Conservation (phyloP, 768 basidiomycete species). For the Gymnopilus dilepis region DNA sequence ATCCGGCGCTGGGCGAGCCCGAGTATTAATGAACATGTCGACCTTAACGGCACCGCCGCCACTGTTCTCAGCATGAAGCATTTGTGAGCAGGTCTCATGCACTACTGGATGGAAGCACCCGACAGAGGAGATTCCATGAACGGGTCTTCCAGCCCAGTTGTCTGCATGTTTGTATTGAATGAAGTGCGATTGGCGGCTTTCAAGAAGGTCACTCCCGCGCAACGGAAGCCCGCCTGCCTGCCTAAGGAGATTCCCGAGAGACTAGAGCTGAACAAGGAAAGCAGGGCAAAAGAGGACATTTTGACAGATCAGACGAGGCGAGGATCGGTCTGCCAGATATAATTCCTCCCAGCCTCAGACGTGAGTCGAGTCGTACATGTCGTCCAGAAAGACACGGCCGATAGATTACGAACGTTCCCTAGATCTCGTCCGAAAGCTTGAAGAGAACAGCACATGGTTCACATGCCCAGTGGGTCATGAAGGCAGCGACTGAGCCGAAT, state of each 20-base stretch:
- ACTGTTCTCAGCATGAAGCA: background rate
- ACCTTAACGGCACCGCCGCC: constrained; percentile 2
- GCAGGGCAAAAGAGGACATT: background rate
- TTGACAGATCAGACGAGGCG: background rate
- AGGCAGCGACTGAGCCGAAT: background rate
- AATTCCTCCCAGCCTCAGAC: background rate
- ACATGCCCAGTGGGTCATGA: background rate
- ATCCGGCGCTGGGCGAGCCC: background rate
- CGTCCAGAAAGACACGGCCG: background rate
- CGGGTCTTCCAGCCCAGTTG: background rate
- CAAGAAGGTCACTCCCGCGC: background rate
- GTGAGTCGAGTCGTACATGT: background rate
- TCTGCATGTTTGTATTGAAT: background rate
- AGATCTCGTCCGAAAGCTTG: background rate
- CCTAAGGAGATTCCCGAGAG: background rate
- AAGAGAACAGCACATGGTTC: background rate
- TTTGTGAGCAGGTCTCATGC: background rate
- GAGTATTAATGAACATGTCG: background rate
- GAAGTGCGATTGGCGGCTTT: background rate
- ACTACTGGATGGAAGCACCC: background rate
- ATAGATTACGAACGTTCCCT: background rate
- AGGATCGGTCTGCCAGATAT: background rate
- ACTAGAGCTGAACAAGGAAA: background rate
- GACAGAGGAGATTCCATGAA: background rate
- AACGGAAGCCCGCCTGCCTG: background rate